Evolutionary conservation across 208 protist species (phyloP), one percentile per base, ranked within the genome.

Genomic region (Borovskyia barvae): DNA sequence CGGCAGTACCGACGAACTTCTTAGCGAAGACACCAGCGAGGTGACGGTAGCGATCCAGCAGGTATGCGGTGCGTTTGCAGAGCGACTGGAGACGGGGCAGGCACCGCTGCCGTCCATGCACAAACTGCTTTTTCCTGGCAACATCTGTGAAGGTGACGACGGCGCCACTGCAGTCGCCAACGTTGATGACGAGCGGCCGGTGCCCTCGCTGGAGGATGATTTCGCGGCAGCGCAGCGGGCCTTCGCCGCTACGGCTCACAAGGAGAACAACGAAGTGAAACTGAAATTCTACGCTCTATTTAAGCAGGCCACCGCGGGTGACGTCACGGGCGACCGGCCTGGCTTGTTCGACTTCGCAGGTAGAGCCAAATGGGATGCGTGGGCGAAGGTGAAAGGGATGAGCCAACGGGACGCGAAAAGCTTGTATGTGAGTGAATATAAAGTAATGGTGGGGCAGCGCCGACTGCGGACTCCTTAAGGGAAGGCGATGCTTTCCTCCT

Each of bases 301-400:
- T 65, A 95, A 95, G 69, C 90, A 95, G 66, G 86, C 90, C 9
- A 93, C 85, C 2, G 65, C 82, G 9, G 90, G 90, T 11, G 87
- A 95, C 56, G 66, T 91, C 37, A 93, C 87, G 55, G 63, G 75
- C 1, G 33, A 69, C 8, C 77, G 74, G 51, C 86, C 90, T 15
- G 92, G 86, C 78, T 37, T 82, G n/a, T 85, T 92, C 67, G 87
- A 93, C 57, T 48, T 59, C 57, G 80, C 81, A n/a, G 87, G 85
- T 0, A 58, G 79, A 5, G 88, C 88, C 20, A 97, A 97, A 78
- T 97, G 90, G 88, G 88, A 96, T 5, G 91, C 92, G 52, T 98
- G 94, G 92, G 83, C 83, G 24, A 64, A 62, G 62, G 56, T 78
- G 39, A 89, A 93, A 47, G 92, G 90, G 19, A 93, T 93, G 75